A percentile compares a stretch with the other conserved stretches of the same genome.
Evolutionary conservation across 2,329 filamentous ascomycete species (phyloP).

Genomic region (Pleurostoma richardsiae): DNA sequence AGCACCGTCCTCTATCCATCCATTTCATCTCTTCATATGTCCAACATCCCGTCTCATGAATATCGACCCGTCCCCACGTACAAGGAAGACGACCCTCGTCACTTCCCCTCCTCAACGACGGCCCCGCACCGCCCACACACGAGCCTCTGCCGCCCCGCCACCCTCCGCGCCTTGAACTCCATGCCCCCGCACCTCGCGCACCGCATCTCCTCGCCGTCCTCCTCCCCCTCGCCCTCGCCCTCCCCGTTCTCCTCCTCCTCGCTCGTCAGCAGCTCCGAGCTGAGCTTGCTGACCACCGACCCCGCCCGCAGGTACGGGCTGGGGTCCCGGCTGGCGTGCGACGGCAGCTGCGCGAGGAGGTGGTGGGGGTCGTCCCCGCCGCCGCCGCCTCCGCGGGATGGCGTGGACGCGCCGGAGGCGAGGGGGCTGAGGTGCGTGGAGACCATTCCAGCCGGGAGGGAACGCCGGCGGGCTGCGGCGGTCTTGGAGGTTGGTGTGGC

Average conservation of each 20-base stretch:
- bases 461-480: background rate
- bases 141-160: slow-evolving; percentile 47
- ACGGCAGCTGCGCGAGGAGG: no score
- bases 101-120: slow-evolving; percentile 11
- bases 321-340: no score
- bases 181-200: slow-evolving; percentile 56
- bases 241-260: slow-evolving; percentile 15
- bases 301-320: slow-evolving; percentile 21
- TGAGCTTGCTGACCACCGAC: slow-evolving; percentile 50
- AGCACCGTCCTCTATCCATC: no score
- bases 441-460: no score
- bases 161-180: slow-evolving; percentile 58
- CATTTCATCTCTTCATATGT: no score
- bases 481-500: background rate
- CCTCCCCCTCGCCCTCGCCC: slow-evolving; percentile 24
- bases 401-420: no score
- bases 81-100: background rate
- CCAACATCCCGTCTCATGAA: no score
- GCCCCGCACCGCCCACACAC: slow-evolving; percentile 55
- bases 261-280: slow-evolving; percentile 44
- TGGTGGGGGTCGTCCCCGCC: no score
- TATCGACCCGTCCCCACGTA: no score
- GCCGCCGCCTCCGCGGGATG: no score
- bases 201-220: slow-evolving; percentile 39
- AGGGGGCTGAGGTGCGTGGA: no score